Conservation (phyloP, 2,329 filamentous ascomycete species). For the Diaporthe nobilis region DNA sequence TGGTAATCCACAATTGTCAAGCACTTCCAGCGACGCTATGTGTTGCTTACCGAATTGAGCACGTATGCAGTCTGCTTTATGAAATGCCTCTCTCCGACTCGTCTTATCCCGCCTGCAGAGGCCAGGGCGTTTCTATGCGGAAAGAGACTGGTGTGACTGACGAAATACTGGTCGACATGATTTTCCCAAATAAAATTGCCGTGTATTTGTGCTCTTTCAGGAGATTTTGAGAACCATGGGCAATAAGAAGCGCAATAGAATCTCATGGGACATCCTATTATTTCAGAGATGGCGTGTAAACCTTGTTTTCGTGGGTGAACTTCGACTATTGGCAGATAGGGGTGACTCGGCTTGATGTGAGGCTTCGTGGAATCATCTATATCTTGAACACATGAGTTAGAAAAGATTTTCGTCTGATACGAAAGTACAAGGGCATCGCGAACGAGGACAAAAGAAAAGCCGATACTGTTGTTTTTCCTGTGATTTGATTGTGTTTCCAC, state of each 20-base stretch:
- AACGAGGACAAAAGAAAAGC: not conserved
- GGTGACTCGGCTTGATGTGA: not conserved
- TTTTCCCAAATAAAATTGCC: rapidly evolving
- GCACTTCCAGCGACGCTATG: not conserved
- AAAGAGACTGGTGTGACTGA: too few relatives aligned
- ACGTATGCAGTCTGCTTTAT: not conserved
- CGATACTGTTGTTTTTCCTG: not conserved
- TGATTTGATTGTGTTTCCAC: not conserved
- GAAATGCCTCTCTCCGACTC: not conserved
- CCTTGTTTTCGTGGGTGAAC: not conserved
- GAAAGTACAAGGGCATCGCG: not conserved
- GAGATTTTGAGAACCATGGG: not conserved
- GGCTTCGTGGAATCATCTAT: not conserved
- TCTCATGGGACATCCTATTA: too few relatives aligned
- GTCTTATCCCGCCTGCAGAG: too few relatives aligned
- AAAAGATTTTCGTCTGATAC: not conserved
- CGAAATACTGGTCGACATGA: not conserved
- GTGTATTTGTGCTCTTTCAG: not conserved
- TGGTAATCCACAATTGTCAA: conserved; percentile 8
- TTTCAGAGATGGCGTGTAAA: not conserved
- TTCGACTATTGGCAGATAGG: too few relatives aligned
- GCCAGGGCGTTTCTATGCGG: rapidly evolving
- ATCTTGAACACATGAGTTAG: not conserved
- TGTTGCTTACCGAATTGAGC: not conserved
- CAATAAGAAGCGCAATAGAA: not conserved